Conservation (phyloP, 768 basidiomycete species). For the Russula sp. region DNA sequence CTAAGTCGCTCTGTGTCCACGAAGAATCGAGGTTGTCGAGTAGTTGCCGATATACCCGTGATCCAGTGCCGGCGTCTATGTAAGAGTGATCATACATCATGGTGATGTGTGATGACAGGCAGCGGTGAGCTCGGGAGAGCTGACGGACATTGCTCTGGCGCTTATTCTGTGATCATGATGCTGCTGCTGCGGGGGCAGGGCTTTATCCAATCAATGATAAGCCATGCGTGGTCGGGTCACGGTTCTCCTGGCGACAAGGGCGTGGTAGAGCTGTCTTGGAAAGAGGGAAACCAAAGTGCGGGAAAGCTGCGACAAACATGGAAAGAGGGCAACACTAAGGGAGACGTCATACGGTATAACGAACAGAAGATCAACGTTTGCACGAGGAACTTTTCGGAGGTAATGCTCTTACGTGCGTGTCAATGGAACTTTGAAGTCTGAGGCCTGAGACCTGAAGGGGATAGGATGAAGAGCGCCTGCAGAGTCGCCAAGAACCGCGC, state of each 20-base stretch:
- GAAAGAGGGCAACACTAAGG: neutral
- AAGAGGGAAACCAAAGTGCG: constrained; percentile 5
- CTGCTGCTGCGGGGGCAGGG: neutral
- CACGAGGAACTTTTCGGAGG: neutral
- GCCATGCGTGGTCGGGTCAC: neutral
- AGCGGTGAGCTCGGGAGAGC: neutral
- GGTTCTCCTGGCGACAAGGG: constrained; percentile 8
- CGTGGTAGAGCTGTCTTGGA: neutral
- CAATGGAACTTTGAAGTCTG: neutral
- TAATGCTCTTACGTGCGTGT: neutral
- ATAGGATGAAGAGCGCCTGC: neutral
- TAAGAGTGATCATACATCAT: neutral
- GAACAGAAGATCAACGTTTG: neutral
- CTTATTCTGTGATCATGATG: neutral
- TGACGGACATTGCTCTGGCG: neutral
- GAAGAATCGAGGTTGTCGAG: neutral
- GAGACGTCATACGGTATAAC: neutral
- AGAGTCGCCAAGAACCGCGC: no score
- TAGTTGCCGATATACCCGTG: neutral
- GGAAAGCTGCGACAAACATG: neutral
- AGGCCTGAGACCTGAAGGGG: neutral
- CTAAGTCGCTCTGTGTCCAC: neutral
- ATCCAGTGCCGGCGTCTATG: neutral
- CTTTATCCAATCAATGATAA: neutral
- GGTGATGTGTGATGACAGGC: neutral